phyloP scores from a whole-genome alignment of 352 stramenopile species.

The Globisporangium uncinulatum region DNA sequence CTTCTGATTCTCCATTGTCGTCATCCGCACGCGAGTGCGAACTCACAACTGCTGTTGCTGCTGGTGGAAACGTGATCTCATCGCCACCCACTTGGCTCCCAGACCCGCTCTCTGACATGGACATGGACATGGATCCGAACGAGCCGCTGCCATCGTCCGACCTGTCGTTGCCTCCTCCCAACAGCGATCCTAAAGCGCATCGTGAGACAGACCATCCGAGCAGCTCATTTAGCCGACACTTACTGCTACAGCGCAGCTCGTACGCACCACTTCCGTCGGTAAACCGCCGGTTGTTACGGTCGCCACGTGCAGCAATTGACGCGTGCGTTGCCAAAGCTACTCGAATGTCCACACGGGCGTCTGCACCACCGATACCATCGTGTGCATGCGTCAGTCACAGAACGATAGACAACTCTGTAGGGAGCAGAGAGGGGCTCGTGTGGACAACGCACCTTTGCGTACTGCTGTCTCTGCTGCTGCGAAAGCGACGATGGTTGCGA shows the following conservation, averaged over 20 bases:
- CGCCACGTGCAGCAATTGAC: background rate
- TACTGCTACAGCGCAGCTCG: background rate
- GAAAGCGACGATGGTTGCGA: slow-evolving; percentile 10
- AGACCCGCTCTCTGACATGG: slow-evolving; percentile 1
- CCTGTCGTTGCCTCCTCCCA: background rate
- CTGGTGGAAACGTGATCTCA: slow-evolving; percentile 7
- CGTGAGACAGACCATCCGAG: no score
- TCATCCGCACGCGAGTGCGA: background rate
- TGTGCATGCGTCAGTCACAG: background rate
- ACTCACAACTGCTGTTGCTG: background rate
- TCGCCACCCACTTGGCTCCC: background rate
- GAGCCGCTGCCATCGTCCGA: background rate
- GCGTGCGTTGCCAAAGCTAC: background rate
- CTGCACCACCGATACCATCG: background rate
- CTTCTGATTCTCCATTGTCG: background rate
- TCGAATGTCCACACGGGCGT: slow-evolving; percentile 1
- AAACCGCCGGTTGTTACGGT: background rate
- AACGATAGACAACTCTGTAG: background rate
- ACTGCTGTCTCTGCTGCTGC: slow-evolving; percentile 1
- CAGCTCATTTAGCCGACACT: no score
- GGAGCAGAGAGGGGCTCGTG: background rate
- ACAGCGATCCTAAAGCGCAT: slow-evolving; percentile 5
- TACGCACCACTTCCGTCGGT: slow-evolving; percentile 11
- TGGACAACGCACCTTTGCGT: slow-evolving; percentile 1
- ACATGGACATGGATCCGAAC: slow-evolving; percentile 2